Base-by-base conservation (phyloP, 2,329 filamentous ascomycete species). In the Penicillium griseofulvum region DNA sequence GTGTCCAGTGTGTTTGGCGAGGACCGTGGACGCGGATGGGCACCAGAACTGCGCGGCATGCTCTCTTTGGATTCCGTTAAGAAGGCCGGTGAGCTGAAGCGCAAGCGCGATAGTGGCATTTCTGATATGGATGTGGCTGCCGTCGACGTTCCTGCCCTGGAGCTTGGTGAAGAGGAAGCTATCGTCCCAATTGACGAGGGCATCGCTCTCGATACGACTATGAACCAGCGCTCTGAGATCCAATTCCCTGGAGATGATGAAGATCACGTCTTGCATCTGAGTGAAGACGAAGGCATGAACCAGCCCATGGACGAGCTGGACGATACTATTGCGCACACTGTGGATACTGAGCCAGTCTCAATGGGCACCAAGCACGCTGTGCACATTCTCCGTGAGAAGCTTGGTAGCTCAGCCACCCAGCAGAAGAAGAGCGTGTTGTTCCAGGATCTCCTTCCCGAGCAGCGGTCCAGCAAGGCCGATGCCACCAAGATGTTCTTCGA, bases 401-500 rank as follows among this genome's bases (percentile, higher is more conserved):
- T 99, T 61, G 91, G 92, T 19, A 72, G 72, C 26, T 60, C 68
- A 24, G 73, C 84, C 17, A 85, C 90, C 31, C 87, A 89, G 74
- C 86, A 91, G 66, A 88, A 87, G 72, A 88, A 88, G 71, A 85
- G 85, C 12, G 91, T 96, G 3, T 81, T 95, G 3, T 97, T 99
- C 80, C 93, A 97, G 67, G 89, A 96, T 55, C 82, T 99, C 45
- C 82, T 97, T 33, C 94, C 94, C 0, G 90, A 96, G 74, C 78
- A 81, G 61, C 84, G 83, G 57, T 93, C 93, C 0, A 91, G 83
- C 62, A 90, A 90, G 73, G 88, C 89, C 9, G 94, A 97, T 67
- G 94, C 94, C 0, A 99, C 94, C 41, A 97, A 97, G 81, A 97
- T 99, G 91, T 99, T 99, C 79, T 99, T 99, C 67, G 94, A 99